phyloP scores from a whole-genome alignment of 1,284 basidiomycete species.

The Grifola frondosa region DNA sequence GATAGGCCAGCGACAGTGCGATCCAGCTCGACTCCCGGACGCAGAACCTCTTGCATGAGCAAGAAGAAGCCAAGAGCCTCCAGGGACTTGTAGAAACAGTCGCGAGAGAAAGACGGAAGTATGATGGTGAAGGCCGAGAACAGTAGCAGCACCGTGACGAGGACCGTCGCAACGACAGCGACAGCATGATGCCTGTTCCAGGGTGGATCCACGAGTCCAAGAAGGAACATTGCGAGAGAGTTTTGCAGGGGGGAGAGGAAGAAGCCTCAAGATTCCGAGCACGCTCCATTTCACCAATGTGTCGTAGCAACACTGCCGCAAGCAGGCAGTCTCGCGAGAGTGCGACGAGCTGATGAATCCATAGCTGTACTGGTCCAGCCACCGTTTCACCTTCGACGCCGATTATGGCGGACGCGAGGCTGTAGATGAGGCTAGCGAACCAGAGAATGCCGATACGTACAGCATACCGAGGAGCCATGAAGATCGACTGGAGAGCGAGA shows the following conservation, averaged over 20 bases:
- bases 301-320: constrained; percentile 29
- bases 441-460: constrained; percentile 21
- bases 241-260: constrained; percentile 28
- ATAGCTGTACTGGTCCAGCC: constrained; percentile 21
- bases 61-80: constrained; percentile 24
- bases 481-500: no score
- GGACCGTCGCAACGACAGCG: constrained; percentile 14
- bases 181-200: constrained; percentile 10
- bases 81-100: constrained; percentile 27
- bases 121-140: constrained; percentile 21
- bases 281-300: constrained; percentile 27
- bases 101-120: constrained; percentile 20
- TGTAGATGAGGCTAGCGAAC: constrained; percentile 23
- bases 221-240: constrained; percentile 25
- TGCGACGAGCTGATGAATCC: constrained; percentile 16
- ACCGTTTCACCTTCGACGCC: constrained; percentile 23
- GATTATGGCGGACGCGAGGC: constrained; percentile 21
- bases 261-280: constrained; percentile 23
- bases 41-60: constrained; percentile 13
- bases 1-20: no score
- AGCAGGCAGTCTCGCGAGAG: constrained; percentile 16
- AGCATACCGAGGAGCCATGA: no score
- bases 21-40: no score
- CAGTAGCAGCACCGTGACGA: constrained; percentile 17
- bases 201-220: constrained; percentile 22